A percentile compares a stretch with the other conserved stretches of the same genome.
Evolutionary conservation across 495 filamentous ascomycete genomes (phyloP).

Genomic region (Penicillium lagena): DNA sequence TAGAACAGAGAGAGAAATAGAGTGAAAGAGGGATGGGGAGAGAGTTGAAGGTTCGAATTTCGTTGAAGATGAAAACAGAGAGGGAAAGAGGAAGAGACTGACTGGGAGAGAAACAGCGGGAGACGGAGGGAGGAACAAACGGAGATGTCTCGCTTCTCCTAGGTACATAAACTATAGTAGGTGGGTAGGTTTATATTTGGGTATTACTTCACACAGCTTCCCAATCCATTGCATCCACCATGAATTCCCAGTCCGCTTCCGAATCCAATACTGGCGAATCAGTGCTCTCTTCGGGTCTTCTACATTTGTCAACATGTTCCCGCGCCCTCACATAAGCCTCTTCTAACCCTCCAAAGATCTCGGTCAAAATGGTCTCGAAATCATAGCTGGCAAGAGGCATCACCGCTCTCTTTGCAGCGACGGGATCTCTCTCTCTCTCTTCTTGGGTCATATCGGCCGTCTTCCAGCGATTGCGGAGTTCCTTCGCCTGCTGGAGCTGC

Average conservation of each 20-base stretch:
- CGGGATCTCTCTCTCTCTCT: conserved; percentile 18
- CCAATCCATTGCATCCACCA: conserved; percentile 64
- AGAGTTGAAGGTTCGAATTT: too few relatives aligned
- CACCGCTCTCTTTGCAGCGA: conserved; percentile 4
- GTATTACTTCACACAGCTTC: conserved; percentile 35
- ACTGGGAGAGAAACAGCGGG: too few relatives aligned
- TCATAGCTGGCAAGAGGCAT: conserved; percentile 46
- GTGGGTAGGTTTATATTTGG: too few relatives aligned
- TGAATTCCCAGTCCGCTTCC: conserved; percentile 49
- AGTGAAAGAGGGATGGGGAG: too few relatives aligned
- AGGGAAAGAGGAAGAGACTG: too few relatives aligned
- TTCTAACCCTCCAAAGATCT: conserved; percentile 32
- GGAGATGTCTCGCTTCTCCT: too few relatives aligned
- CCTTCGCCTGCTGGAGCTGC: conserved; percentile 54
- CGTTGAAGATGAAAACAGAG: too few relatives aligned
- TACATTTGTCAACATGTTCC: conserved; percentile 19
- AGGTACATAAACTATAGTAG: too few relatives aligned
- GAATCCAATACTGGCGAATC: conserved; percentile 2
- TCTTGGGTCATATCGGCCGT: conserved; percentile 40
- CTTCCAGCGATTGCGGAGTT: conserved; percentile 64
- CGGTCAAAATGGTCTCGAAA: conserved; percentile 45
- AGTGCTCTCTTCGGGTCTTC: conserved; percentile 7
- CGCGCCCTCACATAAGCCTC: conserved; percentile 23
- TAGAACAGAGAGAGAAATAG: too few relatives aligned
- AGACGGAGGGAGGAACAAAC: too few relatives aligned